A percentile compares a stretch with the other conserved stretches of the same genome.
Conservation (phyloP, 2,329 filamentous ascomycete genomes). For the Aspergillus fijiensis region DNA sequence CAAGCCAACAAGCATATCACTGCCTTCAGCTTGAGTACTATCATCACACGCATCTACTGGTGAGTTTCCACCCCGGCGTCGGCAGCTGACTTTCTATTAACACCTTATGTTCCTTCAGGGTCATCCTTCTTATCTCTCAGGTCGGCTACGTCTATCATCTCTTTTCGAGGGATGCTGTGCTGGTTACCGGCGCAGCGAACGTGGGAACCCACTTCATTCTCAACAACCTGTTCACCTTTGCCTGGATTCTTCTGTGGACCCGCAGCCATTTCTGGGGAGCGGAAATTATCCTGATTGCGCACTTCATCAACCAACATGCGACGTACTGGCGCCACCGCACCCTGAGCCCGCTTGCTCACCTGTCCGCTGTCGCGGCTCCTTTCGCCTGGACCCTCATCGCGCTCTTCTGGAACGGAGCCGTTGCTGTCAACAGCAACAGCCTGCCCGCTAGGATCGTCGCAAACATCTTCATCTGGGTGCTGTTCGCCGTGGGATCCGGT, state of each 20-base stretch:
- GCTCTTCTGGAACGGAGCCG: constrained; percentile 85
- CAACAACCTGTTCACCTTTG: constrained; percentile 79
- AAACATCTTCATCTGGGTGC: constrained; percentile 85
- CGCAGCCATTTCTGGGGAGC: constrained; percentile 72
- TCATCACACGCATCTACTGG: constrained; percentile 72
- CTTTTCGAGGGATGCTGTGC: constrained; percentile 64
- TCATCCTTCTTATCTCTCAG: constrained; percentile 73
- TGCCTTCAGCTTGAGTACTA: constrained; percentile 71
- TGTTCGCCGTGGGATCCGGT: constrained; percentile 72
- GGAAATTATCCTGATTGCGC: constrained; percentile 72
- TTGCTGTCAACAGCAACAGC: constrained; percentile 68
- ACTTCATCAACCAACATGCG: constrained; percentile 75
- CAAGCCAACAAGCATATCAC: constrained; percentile 67
- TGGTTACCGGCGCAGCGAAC: constrained; percentile 68
- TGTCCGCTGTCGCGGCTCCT: constrained; percentile 72
- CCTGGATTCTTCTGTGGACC: constrained; percentile 81
- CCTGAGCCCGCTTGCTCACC: constrained; percentile 72
- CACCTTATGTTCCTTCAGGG: constrained; percentile 46
- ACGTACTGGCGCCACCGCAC: constrained; percentile 79
- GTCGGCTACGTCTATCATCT: constrained; percentile 73
- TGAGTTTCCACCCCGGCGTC: constrained; percentile 37
- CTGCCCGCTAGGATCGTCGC: constrained; percentile 75
- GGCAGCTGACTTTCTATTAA: not conserved
- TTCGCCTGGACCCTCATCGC: constrained; percentile 84
- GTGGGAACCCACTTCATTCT: constrained; percentile 82